Evolutionary conservation across 2,329 filamentous ascomycete genomes (phyloP), one percentile per base, ranked within the genome.

Genomic region (Exophiala sp.): DNA sequence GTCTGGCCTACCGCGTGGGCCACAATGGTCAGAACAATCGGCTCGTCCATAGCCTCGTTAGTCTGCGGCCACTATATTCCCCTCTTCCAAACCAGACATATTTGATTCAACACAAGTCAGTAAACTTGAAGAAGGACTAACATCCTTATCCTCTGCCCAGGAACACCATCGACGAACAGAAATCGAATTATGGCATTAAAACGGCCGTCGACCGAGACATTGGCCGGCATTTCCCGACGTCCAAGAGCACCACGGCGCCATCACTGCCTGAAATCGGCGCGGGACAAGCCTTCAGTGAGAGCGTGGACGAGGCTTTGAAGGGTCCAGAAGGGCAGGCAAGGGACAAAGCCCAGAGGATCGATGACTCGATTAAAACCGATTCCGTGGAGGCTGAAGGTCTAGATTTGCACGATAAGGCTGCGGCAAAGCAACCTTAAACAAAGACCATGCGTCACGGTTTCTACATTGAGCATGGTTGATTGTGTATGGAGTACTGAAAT

Each of bases 231-330:
- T 18, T 43, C 8, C 40, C 46, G 6, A 21, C 38, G 8, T 24
- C 46, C 3, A 43, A 13, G 13, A 16, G 27, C 21, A 43, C 19
- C n/a, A 14, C 39, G 1, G 40, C 46, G 5, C 40, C 40, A 2
- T 38, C 30, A 1, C 16, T 49, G 11, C 46, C 46, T 3, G 30
- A 49, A 19, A 34, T 49, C 40, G 22, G 32, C n/a, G 40, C 22
- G 8, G 46, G 46, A 2, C 39, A 30, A 14, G 34, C 37, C 5
- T 23, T 49, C 22, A 44, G 21, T 10, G 46, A 49, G 30, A 49
- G 39, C 22, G 41, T 49, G 22, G 46, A 49, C 23, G 46, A 49
- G 16, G 46, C 46, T 1, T 16, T 49, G 29, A 43, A 39, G 22
- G 46, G 46, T 8, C 7, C 29, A 3, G 40, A 40, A 7, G 46